Conservation (phyloP, 2,329 filamentous ascomycete species). For the Neofusicoccum parvum region DNA sequence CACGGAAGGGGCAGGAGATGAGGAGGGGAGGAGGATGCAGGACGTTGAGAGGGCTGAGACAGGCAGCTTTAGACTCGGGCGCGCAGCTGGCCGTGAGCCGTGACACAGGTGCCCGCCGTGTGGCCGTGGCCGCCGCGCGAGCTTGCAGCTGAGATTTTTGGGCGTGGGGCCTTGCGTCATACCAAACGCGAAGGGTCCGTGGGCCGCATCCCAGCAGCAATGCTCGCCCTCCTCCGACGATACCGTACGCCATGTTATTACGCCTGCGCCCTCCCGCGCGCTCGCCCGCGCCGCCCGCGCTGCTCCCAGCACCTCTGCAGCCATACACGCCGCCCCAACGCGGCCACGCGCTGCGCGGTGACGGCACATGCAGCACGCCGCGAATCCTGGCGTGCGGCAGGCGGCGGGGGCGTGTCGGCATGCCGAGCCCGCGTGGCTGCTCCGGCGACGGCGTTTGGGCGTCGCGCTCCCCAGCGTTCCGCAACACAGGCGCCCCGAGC, state of each 20-base stretch:
- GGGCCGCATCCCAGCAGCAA: neutral
- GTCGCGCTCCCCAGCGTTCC: too few relatives aligned
- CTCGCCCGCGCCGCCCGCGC: neutral
- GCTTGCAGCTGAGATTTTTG: slow-evolving; percentile 14
- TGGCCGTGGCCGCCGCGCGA: neutral
- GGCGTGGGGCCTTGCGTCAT: slow-evolving; percentile 12
- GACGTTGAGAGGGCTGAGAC: slow-evolving; percentile 6
- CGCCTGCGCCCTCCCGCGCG: neutral
- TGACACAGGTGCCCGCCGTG: neutral
- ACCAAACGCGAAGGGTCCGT: neutral
- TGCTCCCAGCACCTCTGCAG: neutral
- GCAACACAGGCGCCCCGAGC: neutral
- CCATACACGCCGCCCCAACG: neutral
- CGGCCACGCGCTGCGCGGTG: neutral
- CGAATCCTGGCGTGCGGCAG: neutral
- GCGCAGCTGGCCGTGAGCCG: slow-evolving; percentile 12
- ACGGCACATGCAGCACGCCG: neutral
- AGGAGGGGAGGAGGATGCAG: neutral
- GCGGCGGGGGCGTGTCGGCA: slow-evolving; percentile 7
- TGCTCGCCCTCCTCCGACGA: neutral
- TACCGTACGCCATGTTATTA: neutral
- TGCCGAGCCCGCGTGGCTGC: neutral
- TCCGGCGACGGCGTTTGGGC: slow-evolving; percentile 1
- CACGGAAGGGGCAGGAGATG: neutral
- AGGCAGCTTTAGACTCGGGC: slow-evolving; percentile 14